These are phyloP conservation scores for Botrytis fragariae DNA, from an alignment of 2,329 filamentous ascomycete genomes.

Conservation along the genomic window DNA sequence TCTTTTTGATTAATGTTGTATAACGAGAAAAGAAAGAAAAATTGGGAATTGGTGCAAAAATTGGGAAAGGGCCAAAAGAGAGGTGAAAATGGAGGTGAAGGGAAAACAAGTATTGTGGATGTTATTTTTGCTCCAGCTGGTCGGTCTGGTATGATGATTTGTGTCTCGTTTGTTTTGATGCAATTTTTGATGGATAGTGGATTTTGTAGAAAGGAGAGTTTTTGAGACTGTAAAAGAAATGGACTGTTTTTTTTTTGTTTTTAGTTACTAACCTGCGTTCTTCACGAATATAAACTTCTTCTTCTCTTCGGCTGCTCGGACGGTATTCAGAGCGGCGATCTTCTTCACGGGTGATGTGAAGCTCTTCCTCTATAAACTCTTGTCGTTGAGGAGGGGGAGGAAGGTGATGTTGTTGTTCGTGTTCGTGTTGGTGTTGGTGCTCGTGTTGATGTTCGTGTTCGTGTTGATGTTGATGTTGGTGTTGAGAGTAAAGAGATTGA, in stretches of 20 bases:
- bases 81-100: slow-evolving; percentile 15
- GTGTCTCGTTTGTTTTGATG: not conserved
- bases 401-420: not conserved
- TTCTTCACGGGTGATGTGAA: slow-evolving; percentile 73
- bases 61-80: not conserved
- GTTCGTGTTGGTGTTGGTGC: not conserved
- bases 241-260: not conserved
- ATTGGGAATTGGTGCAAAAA: not conserved
- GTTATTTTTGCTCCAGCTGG: not conserved
- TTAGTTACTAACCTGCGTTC: slow-evolving; percentile 51
- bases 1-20: slow-evolving; percentile 9
- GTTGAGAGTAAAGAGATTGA: slow-evolving; percentile 56
- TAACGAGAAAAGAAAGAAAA: slow-evolving; percentile 6
- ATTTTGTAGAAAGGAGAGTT: not conserved
- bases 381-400: slow-evolving; percentile 42
- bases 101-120: not conserved
- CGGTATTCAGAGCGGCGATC: slow-evolving; percentile 62
- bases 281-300: slow-evolving; percentile 52
- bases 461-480: not conserved
- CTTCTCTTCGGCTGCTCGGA: slow-evolving; percentile 56
- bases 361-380: slow-evolving; percentile 71
- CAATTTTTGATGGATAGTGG: not conserved
- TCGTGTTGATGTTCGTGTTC: not conserved
- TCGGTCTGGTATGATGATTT: not conserved
- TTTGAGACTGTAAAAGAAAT: not conserved